phyloP scores from a whole-genome alignment of 2,329 filamentous ascomycete genomes.

The Hyphodiscus sp. region DNA sequence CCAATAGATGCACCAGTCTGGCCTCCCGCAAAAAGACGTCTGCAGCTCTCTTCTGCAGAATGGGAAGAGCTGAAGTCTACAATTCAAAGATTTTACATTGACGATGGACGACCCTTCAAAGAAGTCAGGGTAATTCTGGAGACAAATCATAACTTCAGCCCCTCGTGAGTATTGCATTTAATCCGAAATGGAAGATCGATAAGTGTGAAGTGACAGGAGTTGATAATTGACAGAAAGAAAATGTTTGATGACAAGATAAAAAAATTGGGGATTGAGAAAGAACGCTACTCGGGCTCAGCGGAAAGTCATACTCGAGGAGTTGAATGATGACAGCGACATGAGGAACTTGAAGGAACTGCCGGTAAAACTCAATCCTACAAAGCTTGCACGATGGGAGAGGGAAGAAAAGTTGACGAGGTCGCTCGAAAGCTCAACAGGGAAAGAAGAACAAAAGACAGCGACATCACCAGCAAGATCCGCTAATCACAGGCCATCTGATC shows the following conservation, averaged over 20 bases:
- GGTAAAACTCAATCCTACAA: not conserved
- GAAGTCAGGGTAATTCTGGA: not conserved
- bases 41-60: not conserved
- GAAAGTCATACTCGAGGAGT: not conserved
- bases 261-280: not conserved
- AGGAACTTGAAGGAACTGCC: not conserved
- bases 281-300: not conserved
- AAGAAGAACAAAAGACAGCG: not conserved
- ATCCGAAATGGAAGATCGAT: not conserved
- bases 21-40: not conserved
- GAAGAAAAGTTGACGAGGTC: not conserved
- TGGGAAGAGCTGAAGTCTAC: conserved; percentile 1
- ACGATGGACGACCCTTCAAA: not conserved
- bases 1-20: not conserved
- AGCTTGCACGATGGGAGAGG: not conserved
- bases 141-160: not conserved
- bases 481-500: not conserved
- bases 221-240: not conserved
- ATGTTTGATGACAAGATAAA: not conserved
- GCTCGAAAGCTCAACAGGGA: not conserved
- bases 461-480: not conserved
- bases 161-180: not conserved
- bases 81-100: not conserved
- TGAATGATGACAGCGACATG: not conserved
- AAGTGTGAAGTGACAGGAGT: not conserved